Percentiles rank a stretch among this genome's conserved stretches.
Evolutionary conservation across 2,329 filamentous ascomycete species (phyloP).

Genomic region (Pseudovirgaria hyperparasitica): DNA sequence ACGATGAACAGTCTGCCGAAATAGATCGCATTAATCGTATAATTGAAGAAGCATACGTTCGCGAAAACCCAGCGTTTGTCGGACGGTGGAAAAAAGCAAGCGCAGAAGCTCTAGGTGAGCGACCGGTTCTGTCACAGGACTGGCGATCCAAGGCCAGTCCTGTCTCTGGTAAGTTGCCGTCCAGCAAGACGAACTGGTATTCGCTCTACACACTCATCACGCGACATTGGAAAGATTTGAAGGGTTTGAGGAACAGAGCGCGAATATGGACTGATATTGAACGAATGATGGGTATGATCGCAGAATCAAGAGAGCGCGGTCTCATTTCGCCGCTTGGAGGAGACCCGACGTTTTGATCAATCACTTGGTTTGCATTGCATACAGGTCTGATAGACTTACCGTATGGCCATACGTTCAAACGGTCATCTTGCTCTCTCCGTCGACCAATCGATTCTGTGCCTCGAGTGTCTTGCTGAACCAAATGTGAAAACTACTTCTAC

Average conservation of each 20-base stretch:
- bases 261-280: constrained; percentile 5
- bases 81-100: not conserved
- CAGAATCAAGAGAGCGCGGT: too few species aligned
- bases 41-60: not conserved
- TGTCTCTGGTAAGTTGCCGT: constrained; percentile 1
- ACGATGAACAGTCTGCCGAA: constrained; percentile 4
- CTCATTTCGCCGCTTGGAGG: too few species aligned
- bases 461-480: too few species aligned
- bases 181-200: constrained; percentile 4
- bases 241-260: constrained; percentile 4
- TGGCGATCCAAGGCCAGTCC: not conserved
- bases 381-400: too few species aligned
- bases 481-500: too few species aligned
- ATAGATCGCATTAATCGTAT: too few species aligned
- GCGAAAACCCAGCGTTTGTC: constrained; percentile 2
- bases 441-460: too few species aligned
- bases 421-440: too few species aligned
- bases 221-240: constrained; percentile 5
- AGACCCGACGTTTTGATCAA: too few species aligned
- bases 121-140: not conserved
- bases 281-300: constrained; percentile 4
- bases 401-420: too few species aligned
- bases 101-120: not conserved
- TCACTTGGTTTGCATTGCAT: too few species aligned
- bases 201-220: constrained; percentile 4